Evolutionary conservation across 2,329 filamentous ascomycete genomes (phyloP).

Genomic region (Tolypocladium tundrense): DNA sequence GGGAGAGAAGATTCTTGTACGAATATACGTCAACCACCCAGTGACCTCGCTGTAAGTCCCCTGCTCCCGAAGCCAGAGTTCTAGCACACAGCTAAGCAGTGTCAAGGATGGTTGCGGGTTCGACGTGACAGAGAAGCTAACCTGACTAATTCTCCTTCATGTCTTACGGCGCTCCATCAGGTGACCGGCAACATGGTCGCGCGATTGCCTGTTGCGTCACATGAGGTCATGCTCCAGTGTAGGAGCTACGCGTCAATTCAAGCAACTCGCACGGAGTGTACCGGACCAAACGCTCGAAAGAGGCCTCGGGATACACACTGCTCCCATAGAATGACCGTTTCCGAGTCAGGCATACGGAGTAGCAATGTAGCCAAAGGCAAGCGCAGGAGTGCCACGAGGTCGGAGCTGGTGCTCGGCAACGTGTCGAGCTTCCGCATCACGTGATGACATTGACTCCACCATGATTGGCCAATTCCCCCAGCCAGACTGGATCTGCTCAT

Average conservation of each 20-base stretch:
- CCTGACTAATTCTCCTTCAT: background rate
- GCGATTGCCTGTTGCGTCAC: background rate
- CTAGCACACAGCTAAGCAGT: background rate
- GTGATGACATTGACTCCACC: constrained; percentile 13
- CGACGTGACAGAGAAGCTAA: background rate
- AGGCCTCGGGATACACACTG: background rate
- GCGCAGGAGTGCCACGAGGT: background rate
- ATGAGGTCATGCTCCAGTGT: too few species aligned
- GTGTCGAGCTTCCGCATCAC: constrained; percentile 17
- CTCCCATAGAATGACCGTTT: background rate
- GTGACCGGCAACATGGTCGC: background rate
- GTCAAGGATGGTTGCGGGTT: background rate
- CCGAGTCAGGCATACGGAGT: background rate
- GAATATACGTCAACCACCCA: too few species aligned
- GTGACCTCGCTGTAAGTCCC: too few species aligned
- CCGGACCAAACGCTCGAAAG: background rate
- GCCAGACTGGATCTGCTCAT: constrained; percentile 16
- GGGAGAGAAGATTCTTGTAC: too few species aligned
- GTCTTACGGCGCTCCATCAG: background rate
- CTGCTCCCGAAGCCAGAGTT: too few species aligned
- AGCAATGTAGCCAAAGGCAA: background rate
- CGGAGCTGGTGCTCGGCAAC: background rate
- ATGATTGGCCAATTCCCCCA: constrained; percentile 25
- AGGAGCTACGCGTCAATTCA: background rate
- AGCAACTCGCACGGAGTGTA: background rate